Evolutionary conservation across 2,329 filamentous ascomycete genomes (phyloP).

Genomic region (Phymatotrichopsis omnivora): DNA sequence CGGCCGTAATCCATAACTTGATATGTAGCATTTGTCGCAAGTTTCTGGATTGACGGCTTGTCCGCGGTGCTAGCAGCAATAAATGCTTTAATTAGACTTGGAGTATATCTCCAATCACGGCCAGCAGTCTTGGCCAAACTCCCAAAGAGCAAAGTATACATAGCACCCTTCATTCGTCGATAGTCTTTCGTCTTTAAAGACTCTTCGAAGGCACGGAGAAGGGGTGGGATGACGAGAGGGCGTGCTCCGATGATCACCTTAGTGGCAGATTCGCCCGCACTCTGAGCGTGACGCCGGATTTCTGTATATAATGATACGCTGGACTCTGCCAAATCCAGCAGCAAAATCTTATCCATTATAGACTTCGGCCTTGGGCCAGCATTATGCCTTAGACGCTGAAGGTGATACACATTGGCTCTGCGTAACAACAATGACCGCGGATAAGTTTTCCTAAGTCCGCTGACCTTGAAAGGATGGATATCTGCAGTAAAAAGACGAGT

Average conservation of each 20-base stretch:
- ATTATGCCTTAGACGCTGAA: conserved; percentile 90
- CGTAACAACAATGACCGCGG: conserved; percentile 85
- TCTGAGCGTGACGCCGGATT: conserved; percentile 86
- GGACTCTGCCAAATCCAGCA: conserved; percentile 81
- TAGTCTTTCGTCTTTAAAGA: conserved; percentile 73
- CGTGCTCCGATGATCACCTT: conserved; percentile 84
- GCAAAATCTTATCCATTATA: conserved; percentile 72
- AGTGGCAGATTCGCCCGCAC: conserved; percentile 81
- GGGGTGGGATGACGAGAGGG: conserved; percentile 77
- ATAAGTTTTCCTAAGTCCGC: conserved; percentile 82
- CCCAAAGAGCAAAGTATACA: conserved; percentile 84
- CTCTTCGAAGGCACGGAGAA: conserved; percentile 66
- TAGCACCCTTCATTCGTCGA: conserved; percentile 84
- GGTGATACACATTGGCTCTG: conserved; percentile 85
- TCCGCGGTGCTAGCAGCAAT: conserved; percentile 84
- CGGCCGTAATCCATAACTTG: conserved; percentile 88
- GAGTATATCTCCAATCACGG: conserved; percentile 90
- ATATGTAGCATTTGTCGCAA: conserved; percentile 71
- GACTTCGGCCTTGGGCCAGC: conserved; percentile 78
- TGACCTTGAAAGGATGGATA: conserved; percentile 87
- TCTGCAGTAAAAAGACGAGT: conserved; percentile 76
- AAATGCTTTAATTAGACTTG: conserved; percentile 78
- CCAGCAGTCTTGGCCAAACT: conserved; percentile 79
- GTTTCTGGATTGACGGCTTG: conserved; percentile 85
- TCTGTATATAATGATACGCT: conserved; percentile 89